Conservation (phyloP, 192 early-diverging fungal genomes). For the Mortierella claussenii region DNA sequence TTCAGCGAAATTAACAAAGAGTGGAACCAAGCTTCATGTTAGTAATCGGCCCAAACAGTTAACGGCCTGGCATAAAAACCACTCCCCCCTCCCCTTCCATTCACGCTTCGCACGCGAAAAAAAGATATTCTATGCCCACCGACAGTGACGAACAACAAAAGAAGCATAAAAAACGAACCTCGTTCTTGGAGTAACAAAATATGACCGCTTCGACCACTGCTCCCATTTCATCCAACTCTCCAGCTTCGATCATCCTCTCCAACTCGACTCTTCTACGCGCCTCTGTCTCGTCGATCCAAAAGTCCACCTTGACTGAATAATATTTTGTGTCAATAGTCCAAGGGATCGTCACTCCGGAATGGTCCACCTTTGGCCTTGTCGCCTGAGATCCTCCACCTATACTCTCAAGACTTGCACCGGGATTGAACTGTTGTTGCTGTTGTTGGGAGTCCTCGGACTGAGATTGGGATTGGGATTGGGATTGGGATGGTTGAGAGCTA, state of each 20-base stretch:
- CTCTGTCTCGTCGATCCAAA: constrained; percentile 72
- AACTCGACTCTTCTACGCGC: constrained; percentile 28
- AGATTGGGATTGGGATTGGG: no score
- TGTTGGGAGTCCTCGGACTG: no score
- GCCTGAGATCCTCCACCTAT: no score
- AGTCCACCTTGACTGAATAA: constrained; percentile 69
- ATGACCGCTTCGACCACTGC: constrained; percentile 69
- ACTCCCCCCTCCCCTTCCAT: no score
- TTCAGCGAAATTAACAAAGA: no score
- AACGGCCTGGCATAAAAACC: no score
- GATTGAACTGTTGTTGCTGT: no score
- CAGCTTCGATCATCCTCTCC: constrained; percentile 48
- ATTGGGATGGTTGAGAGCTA: neutral
- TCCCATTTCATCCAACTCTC: constrained; percentile 56
- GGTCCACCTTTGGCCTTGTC: constrained; percentile 18
- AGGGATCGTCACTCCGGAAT: constrained; percentile 59
- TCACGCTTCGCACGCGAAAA: no score
- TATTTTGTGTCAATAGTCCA: constrained; percentile 74
- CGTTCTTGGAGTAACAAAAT: constrained; percentile 67
- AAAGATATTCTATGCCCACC: neutral
- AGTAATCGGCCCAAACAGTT: no score
- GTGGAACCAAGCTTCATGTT: no score
- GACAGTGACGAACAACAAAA: neutral
- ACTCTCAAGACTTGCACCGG: no score
- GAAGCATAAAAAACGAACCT: constrained; percentile 41